phyloP scores from a whole-genome alignment of 148 eudicot species.

The Vaccinium macrocarpon region DNA sequence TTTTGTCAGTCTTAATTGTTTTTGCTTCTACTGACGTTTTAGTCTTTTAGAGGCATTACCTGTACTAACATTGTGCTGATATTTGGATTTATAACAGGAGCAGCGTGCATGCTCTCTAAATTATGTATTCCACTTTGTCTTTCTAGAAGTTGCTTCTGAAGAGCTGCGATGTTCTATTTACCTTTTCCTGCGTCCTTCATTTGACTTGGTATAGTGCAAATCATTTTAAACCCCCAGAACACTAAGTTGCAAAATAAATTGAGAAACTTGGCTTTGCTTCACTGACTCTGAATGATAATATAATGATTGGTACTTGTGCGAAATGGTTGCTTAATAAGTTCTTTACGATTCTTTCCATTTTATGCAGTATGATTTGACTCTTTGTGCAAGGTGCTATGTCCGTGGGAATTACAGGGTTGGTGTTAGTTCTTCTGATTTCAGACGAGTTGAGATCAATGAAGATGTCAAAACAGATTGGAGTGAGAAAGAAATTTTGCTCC shows the following conservation, averaged over 20 bases:
- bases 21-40: background rate
- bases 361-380: conserved; percentile 75
- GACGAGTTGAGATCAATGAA: conserved; percentile 87
- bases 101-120: background rate
- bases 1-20: background rate
- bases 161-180: background rate
- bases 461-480: conserved; percentile 76
- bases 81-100: background rate
- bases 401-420: conserved; percentile 66
- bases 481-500: conserved; percentile 83
- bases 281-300: background rate
- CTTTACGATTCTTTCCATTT: background rate
- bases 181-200: conserved; percentile 8
- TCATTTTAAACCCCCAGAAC: background rate
- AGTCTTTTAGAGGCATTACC: background rate
- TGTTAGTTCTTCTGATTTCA: conserved; percentile 61
- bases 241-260: background rate
- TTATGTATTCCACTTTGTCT: background rate
- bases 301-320: background rate
- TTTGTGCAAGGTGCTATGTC: conserved; percentile 93
- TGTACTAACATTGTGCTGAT: background rate
- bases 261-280: background rate
- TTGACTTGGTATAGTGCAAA: background rate
- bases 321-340: background rate
- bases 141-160: background rate